Evolutionary conservation across 345 rosid species (phyloP).

Genomic region (Barbarea vulgaris): DNA sequence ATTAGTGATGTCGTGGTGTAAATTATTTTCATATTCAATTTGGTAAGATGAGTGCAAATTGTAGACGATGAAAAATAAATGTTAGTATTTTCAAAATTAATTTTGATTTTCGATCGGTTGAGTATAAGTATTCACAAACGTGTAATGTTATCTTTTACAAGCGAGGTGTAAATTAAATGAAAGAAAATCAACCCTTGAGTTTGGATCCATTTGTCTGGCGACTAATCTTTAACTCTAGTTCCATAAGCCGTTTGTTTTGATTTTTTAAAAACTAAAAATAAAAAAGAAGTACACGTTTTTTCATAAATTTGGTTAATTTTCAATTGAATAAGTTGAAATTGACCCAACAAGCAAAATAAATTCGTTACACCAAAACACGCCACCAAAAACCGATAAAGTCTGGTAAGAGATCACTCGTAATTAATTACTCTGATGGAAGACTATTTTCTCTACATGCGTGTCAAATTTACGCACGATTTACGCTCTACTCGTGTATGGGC

Average conservation of each 20-base stretch:
- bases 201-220: conserved; percentile 14
- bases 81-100: background rate
- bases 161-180: background rate
- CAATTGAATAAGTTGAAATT: conserved; percentile 23
- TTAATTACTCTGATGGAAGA: conserved; percentile 8
- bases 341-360: conserved; percentile 35
- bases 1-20: background rate
- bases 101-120: background rate
- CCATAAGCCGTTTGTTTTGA: background rate
- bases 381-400: conserved; percentile 41
- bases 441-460: conserved; percentile 3
- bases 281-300: background rate
- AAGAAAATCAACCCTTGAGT: background rate
- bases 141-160: background rate
- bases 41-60: background rate
- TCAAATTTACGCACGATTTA: conserved; percentile 11
- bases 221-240: background rate
- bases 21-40: background rate
- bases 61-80: background rate
- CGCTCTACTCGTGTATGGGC: background rate
- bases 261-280: too few species aligned
- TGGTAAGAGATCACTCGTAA: conserved; percentile 38
- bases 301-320: background rate
- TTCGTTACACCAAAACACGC: conserved; percentile 33
- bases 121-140: background rate